Conservation (phyloP, 257 asterid genomes). For the Knoxia roxburghii region DNA sequence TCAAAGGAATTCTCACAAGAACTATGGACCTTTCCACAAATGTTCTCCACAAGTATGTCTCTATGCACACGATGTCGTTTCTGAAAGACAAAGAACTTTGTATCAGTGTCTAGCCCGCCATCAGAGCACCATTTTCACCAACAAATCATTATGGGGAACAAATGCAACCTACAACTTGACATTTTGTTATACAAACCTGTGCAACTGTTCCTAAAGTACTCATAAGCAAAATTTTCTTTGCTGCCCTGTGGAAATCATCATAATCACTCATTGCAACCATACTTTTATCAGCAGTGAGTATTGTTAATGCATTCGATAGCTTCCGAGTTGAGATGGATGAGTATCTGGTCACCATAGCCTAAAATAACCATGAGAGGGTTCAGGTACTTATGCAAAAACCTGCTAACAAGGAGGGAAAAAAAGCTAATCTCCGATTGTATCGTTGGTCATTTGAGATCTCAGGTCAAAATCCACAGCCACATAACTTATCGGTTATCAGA, state of each 20-base stretch:
- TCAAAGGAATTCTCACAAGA: constrained; percentile 39
- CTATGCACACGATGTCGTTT: constrained; percentile 59
- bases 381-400: background rate
- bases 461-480: no score
- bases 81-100: constrained; percentile 33
- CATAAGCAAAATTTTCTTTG: constrained; percentile 43
- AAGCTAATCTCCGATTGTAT: background rate
- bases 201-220: constrained; percentile 72
- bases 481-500: background rate
- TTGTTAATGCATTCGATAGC: constrained; percentile 72
- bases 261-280: constrained; percentile 79
- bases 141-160: background rate
- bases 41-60: constrained; percentile 46
- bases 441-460: no score
- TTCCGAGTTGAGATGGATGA: constrained; percentile 76
- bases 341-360: constrained; percentile 85
- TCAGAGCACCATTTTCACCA: background rate
- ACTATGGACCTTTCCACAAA: constrained; percentile 31
- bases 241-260: constrained; percentile 56
- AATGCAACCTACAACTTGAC: background rate
- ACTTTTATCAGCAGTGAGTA: constrained; percentile 58
- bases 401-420: background rate
- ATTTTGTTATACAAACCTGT: constrained; percentile 40
- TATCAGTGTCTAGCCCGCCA: background rate
- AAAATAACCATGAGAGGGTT: constrained; percentile 22